Conservation (phyloP, 2,329 filamentous ascomycete genomes). For the Xylariales sp. region DNA sequence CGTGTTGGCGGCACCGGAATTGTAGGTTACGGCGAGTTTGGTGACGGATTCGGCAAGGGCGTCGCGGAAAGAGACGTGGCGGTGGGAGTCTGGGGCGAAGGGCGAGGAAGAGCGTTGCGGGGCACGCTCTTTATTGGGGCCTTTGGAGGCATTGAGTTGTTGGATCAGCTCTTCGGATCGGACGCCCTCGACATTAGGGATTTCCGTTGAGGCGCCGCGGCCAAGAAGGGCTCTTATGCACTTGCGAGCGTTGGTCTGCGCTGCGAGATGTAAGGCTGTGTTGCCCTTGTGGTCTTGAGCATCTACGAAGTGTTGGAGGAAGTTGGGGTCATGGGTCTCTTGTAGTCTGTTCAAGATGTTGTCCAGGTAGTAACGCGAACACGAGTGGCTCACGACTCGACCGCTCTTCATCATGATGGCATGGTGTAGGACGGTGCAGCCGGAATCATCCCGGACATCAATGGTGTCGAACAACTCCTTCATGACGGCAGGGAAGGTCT, state of each 20-base stretch:
- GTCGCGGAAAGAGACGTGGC: slow-evolving; percentile 49
- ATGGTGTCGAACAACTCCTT: slow-evolving; percentile 80
- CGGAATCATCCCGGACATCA: slow-evolving; percentile 70
- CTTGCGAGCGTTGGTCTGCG: slow-evolving; percentile 81
- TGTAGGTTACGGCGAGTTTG: slow-evolving; percentile 40
- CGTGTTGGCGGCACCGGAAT: slow-evolving; percentile 62
- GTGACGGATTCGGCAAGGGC: slow-evolving; percentile 39
- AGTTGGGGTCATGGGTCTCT: slow-evolving; percentile 69
- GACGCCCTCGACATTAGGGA: slow-evolving; percentile 75
- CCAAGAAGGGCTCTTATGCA: slow-evolving; percentile 75
- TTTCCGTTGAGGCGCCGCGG: slow-evolving; percentile 76
- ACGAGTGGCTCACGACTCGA: slow-evolving; percentile 76
- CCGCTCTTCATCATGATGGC: slow-evolving; percentile 84
- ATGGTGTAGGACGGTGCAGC: slow-evolving; percentile 89
- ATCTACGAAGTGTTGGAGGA: slow-evolving; percentile 75
- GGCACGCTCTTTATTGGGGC: slow-evolving; percentile 54
- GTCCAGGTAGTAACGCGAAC: slow-evolving; percentile 90
- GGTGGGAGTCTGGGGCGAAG: slow-evolving; percentile 59
- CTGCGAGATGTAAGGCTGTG: slow-evolving; percentile 71
- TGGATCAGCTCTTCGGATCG: slow-evolving; percentile 82
- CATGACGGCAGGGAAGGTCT: slow-evolving; percentile 80
- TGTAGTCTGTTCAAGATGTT: slow-evolving; percentile 82
- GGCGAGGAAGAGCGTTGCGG: slow-evolving; percentile 73
- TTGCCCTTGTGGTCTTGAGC: slow-evolving; percentile 82
- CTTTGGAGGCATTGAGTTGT: slow-evolving; percentile 62